These are phyloP conservation scores for Plasmopara viticola DNA, from an alignment of 352 stramenopile genomes.

Conservation along the genomic window DNA sequence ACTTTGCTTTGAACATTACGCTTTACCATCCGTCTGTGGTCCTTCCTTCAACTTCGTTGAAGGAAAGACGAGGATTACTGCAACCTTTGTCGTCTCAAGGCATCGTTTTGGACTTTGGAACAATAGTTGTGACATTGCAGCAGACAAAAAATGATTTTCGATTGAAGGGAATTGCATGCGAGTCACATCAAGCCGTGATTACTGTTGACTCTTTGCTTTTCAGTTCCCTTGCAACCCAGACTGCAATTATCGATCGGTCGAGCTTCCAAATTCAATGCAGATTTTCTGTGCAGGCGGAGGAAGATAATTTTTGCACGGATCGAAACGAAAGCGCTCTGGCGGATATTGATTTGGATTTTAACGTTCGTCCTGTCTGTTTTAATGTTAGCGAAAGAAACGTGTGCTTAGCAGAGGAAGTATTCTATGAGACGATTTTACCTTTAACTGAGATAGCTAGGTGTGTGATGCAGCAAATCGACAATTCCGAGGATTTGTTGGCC, in stretches of 20 bases:
- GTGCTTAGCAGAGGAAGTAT: constrained; percentile 32
- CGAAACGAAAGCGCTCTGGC: not conserved
- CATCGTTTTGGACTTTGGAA: constrained; percentile 48
- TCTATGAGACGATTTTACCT: constrained; percentile 26
- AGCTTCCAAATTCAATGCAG: constrained; percentile 28
- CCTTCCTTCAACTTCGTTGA: constrained; percentile 37
- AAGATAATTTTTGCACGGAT: constrained; percentile 1
- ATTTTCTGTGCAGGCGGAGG: constrained; percentile 7
- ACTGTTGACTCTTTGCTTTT: constrained; percentile 26
- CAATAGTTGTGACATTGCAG: constrained; percentile 24
- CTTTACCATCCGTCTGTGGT: constrained; percentile 43
- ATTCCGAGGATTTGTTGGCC: constrained; percentile 10
- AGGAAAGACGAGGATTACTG: constrained; percentile 20
- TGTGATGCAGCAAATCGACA: constrained; percentile 20
- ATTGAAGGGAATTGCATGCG: not conserved
- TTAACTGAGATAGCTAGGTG: constrained; percentile 23
- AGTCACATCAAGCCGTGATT: constrained; percentile 15
- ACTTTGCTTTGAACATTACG: constrained; percentile 30
- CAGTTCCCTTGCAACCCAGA: constrained; percentile 24
- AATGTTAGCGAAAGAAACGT: constrained; percentile 43
- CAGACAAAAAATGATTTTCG: constrained; percentile 12
- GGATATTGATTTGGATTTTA: constrained; percentile 20
- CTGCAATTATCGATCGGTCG: constrained; percentile 30
- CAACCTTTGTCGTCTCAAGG: constrained; percentile 29
- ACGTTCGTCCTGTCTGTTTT: constrained; percentile 32